Conservation (phyloP, 805 yeast genomes). For the Millerago galiae region DNA sequence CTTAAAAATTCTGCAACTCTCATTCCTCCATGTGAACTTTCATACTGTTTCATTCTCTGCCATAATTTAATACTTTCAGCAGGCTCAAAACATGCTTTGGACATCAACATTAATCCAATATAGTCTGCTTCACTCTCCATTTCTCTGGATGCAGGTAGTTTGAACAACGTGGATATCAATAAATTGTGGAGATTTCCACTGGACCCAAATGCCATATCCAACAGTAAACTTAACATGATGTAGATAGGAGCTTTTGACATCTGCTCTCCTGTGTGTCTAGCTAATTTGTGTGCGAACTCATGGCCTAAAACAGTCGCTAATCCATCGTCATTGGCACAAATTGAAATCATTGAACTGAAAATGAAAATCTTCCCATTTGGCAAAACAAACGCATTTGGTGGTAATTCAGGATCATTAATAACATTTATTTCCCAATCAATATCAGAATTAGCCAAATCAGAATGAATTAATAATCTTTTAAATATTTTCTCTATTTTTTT, state of each 20-base stretch:
- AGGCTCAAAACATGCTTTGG: conserved; percentile 82
- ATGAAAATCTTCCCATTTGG: conserved; percentile 97
- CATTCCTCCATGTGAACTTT: conserved; percentile 26
- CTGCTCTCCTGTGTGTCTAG: conserved; percentile 85
- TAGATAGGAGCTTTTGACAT: conserved; percentile 72
- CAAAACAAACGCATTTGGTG: conserved; percentile 94
- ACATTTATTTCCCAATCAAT: conserved; percentile 77
- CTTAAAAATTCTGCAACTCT: conserved; percentile 56
- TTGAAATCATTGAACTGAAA: conserved; percentile 67
- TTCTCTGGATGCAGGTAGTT: conserved; percentile 81
- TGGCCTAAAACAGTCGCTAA: conserved; percentile 93
- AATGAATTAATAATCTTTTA: conserved; percentile 54
- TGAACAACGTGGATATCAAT: conserved; percentile 47
- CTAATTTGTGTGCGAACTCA: conserved; percentile 91
- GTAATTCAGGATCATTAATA: conserved; percentile 58
- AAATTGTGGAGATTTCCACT: conserved; percentile 45
- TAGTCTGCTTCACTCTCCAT: conserved; percentile 97
- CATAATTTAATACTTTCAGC: conserved; percentile 69
- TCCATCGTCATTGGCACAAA: conserved; percentile 81
- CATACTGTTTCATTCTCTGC: conserved; percentile 67
- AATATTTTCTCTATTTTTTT: conserved; percentile 54
- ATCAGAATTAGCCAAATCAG: conserved; percentile 31
- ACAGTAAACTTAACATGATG: conserved; percentile 41
- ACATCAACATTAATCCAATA: conserved; percentile 89
- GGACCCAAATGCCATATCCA: conserved; percentile 56